A percentile compares a stretch with the other conserved stretches of the same genome.
Conservation (phyloP, 1,284 basidiomycete genomes). For the Cutaneotrichosporon cyanovorans region DNA sequence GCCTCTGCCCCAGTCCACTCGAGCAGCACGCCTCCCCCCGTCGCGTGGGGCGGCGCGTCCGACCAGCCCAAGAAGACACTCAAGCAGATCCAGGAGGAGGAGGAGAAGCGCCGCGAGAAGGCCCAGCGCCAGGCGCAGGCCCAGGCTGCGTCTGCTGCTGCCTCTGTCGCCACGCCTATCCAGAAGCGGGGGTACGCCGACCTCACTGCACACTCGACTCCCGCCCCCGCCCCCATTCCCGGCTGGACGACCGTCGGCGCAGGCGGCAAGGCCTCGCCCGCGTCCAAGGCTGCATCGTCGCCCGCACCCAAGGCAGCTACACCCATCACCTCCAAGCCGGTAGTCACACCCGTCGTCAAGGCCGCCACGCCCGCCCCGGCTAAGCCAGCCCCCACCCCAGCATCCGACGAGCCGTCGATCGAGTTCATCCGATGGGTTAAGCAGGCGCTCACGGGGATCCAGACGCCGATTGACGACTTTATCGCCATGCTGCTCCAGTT, state of each 20-base stretch:
- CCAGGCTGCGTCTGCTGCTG: constrained; percentile 21
- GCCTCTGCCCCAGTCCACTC: constrained; percentile 26
- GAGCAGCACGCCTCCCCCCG: constrained; percentile 39
- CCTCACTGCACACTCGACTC: constrained; percentile 50
- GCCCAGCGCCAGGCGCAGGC: constrained; percentile 33
- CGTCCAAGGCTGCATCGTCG: constrained; percentile 22
- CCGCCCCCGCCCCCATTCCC: constrained; percentile 49
- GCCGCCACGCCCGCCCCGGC: constrained; percentile 55
- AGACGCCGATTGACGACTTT: constrained; percentile 68
- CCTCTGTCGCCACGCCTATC: constrained; percentile 23
- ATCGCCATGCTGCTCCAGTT: constrained; percentile 84
- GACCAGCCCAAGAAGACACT: constrained; percentile 74
- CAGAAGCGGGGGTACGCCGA: constrained; percentile 71
- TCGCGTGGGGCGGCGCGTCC: constrained; percentile 40
- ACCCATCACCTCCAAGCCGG: constrained; percentile 53
- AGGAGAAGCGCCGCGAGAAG: constrained; percentile 71
- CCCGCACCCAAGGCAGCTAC: constrained; percentile 15
- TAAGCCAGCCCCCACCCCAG: constrained; percentile 16
- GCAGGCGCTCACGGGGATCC: constrained; percentile 68
- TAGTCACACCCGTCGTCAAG: constrained; percentile 54
- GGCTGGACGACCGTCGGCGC: constrained; percentile 82
- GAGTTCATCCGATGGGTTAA: constrained; percentile 92
- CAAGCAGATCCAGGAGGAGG: constrained; percentile 98
- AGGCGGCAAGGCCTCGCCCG: constrained; percentile 56
- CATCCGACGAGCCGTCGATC: constrained; percentile 61